Evolutionary conservation across 163 green algal genomes (phyloP), one percentile per base, ranked within the genome.

Genomic region (Smithsoniella earleae): DNA sequence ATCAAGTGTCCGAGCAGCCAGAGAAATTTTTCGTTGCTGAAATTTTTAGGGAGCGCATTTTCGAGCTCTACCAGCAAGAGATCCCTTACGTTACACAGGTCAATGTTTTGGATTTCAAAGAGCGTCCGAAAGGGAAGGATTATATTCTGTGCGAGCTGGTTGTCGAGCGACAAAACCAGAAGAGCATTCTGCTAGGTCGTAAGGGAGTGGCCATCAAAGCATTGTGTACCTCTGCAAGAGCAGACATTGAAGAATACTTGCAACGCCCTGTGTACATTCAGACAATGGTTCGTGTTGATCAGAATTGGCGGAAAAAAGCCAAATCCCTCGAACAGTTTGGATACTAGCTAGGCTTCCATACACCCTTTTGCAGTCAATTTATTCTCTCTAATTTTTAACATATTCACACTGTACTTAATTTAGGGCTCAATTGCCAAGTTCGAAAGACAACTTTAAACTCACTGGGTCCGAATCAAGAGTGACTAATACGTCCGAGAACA

Each of bases 11-110:
- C 27, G 87, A 95, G 46, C 81, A 89, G 72, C 82, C 84, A 0
- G 86, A 94, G 84, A 79, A 87, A 10, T 95, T 95, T 78, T 95
- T 95, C 69, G 87, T 98, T 63, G 76, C 84, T 0, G 93, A 98
- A 80, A 95, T 97, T 46, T 85, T 98, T 22, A 82, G 94, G 0
- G 94, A 97, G 84, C 87, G 97, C 75, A 86, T 98, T 38, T 97
- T 98, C 79, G 72, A 93, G 77, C 81, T 89, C 73, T 98, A 95
- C 77, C 65, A 80, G 2, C 75, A 96, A 77, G 93, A 98, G 80
- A 84, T 97, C 38, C 91, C 91, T 2, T 97, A 97, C 80, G 74
- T 74, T 34, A 80, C 75, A 8, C 86, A 93, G 81, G 88, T 93
- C 13, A 77, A 90, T 40, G 85, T 97, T 25, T 63, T 75, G 13